Percentiles rank a stretch among this genome's conserved stretches.
Conservation (phyloP, 305 asterid species). For the Fraxinus velutina region DNA sequence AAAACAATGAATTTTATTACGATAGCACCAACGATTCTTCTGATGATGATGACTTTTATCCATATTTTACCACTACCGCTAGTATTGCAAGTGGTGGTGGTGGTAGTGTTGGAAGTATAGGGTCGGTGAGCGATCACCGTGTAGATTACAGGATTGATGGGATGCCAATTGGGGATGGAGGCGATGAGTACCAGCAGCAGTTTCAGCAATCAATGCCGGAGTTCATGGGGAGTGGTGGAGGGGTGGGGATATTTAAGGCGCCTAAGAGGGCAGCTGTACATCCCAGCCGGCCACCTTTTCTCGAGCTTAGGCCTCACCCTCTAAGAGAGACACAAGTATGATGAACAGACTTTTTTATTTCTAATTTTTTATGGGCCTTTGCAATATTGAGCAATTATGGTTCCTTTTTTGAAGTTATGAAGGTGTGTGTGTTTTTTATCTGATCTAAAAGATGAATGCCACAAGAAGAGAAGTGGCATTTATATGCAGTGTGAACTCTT, state of each 20-base stretch:
- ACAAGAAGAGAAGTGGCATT: neutral
- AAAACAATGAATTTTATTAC: neutral
- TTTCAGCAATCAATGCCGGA: slow-evolving; percentile 61
- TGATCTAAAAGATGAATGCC: neutral
- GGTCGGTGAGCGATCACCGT: slow-evolving; percentile 33
- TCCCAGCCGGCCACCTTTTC: slow-evolving; percentile 67
- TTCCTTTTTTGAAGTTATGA: neutral
- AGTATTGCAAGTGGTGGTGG: neutral
- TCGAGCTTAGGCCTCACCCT: slow-evolving; percentile 89
- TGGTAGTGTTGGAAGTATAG: slow-evolving; percentile 5
- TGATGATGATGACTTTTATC: slow-evolving; percentile 61
- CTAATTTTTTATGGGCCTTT: neutral
- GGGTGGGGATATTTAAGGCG: slow-evolving; percentile 61
- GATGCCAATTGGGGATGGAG: slow-evolving; percentile 14
- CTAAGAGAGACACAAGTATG: slow-evolving; percentile 78
- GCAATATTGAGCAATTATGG: neutral
- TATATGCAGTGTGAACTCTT: neutral
- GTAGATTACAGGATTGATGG: slow-evolving; percentile 38
- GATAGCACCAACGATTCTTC: slow-evolving; percentile 28
- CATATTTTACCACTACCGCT: slow-evolving; percentile 43
- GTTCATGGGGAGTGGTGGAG: slow-evolving; percentile 64
- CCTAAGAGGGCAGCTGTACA: slow-evolving; percentile 74
- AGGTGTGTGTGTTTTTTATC: neutral
- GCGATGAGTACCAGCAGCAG: slow-evolving; percentile 27
- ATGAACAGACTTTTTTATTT: neutral